These are phyloP conservation scores for Candida glaebosa DNA, from an alignment of 805 yeast species.

Conservation along the genomic window DNA sequence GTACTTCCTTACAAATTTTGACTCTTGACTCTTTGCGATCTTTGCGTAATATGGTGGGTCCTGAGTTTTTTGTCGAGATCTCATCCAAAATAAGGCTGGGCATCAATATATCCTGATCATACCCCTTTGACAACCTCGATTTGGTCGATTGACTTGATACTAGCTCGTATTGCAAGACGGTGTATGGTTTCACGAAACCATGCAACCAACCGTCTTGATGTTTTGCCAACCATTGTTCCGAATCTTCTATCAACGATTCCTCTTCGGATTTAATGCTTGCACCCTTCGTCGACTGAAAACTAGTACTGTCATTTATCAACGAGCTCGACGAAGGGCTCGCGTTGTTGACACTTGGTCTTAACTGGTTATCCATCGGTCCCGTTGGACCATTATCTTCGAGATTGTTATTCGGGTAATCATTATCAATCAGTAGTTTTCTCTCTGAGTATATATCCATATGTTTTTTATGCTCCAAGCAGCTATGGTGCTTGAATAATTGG, in stretches of 20 bases:
- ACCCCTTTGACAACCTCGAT: slow-evolving; percentile 9
- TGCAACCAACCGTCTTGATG: slow-evolving; percentile 24
- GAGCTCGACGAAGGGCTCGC: background rate
- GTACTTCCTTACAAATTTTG: background rate
- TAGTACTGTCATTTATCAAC: background rate
- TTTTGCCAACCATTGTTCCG: slow-evolving; percentile 2
- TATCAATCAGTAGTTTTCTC: background rate
- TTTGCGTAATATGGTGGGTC: background rate
- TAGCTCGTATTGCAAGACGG: slow-evolving; percentile 21
- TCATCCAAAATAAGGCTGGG: slow-evolving; percentile 24
- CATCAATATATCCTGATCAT: slow-evolving; percentile 15
- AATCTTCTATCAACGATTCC: background rate
- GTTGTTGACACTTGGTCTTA: background rate
- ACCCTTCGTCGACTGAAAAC: background rate
- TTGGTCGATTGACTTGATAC: slow-evolving; percentile 11
- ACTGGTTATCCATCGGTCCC: background rate
- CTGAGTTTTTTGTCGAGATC: slow-evolving; percentile 6
- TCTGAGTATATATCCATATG: background rate
- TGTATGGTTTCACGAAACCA: slow-evolving; percentile 22
- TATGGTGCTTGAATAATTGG: background rate
- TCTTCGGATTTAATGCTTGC: background rate
- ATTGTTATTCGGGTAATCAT: background rate
- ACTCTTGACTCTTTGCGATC: background rate
- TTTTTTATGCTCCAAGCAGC: background rate
- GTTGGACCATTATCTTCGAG: background rate